phyloP scores from a whole-genome alignment of 78 protist genomes.

The Chrysochromulina parva region DNA sequence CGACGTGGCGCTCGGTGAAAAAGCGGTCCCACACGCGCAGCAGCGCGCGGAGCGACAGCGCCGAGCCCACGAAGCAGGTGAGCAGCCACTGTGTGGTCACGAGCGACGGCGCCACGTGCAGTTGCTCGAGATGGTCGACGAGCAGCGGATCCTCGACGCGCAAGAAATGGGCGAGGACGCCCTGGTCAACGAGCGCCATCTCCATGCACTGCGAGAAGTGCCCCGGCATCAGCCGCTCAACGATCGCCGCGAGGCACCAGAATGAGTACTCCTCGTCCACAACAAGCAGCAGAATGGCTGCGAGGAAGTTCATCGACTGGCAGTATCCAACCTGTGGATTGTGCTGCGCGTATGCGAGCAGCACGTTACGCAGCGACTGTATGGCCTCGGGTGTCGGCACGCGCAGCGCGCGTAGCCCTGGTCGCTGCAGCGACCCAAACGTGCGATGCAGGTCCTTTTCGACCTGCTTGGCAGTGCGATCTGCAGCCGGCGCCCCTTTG shows the following conservation, averaged over 20 bases:
- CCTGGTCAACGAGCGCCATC: not conserved
- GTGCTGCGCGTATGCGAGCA: not conserved
- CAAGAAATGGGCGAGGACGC: not conserved
- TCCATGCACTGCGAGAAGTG: not conserved
- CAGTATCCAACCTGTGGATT: slow-evolving; percentile 81
- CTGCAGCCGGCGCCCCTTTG: too few species aligned
- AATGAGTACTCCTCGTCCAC: slow-evolving; percentile 84
- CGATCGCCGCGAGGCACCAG: slow-evolving; percentile 72
- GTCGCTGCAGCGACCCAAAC: not conserved
- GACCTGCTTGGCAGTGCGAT: not conserved
- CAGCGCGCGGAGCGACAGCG: not conserved
- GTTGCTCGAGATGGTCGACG: not conserved
- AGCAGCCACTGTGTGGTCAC: slow-evolving; percentile 17
- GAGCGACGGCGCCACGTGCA: slow-evolving; percentile 10
- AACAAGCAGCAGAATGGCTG: slow-evolving; percentile 67
- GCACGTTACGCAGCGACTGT: not conserved
- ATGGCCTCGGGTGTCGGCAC: not conserved
- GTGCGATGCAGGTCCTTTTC: slow-evolving; percentile 34
- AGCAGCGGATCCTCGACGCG: not conserved
- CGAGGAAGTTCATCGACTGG: slow-evolving; percentile 86
- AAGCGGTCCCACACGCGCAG: slow-evolving; percentile 16
- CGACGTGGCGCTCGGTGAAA: not conserved
- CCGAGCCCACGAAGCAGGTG: not conserved
- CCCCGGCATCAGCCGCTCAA: slow-evolving; percentile 25
- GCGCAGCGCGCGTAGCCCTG: not conserved